Evolutionary conservation across 192 early-diverging fungal species (phyloP).

Genomic region (Gonapodya prolifera): DNA sequence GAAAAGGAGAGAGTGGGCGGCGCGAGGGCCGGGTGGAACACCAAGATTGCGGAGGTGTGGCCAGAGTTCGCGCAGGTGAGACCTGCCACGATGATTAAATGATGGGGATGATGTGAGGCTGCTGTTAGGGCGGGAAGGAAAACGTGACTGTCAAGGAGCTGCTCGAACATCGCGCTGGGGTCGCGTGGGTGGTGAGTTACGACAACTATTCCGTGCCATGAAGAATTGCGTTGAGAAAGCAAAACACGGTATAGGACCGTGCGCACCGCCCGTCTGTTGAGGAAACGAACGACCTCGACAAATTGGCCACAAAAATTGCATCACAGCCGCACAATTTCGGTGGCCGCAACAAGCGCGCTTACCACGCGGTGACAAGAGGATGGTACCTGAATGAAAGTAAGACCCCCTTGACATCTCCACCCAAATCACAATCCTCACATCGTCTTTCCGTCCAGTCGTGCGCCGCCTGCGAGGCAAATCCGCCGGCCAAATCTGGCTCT

Average conservation of each 20-base stretch:
- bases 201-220: too few relatives aligned
- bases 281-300: slow-evolving; percentile 31
- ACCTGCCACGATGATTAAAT: slow-evolving; percentile 35
- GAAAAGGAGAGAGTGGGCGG: too few relatives aligned
- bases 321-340: slow-evolving; percentile 49
- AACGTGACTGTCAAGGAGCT: slow-evolving; percentile 47
- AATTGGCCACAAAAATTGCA: slow-evolving; percentile 33
- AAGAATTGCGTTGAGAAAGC: too few relatives aligned
- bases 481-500: slow-evolving; percentile 35
- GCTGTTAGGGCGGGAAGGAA: slow-evolving; percentile 52
- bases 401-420: too few relatives aligned
- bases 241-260: too few relatives aligned
- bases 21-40: too few relatives aligned
- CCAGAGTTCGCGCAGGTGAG: slow-evolving; percentile 31
- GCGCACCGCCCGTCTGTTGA: slow-evolving; percentile 22
- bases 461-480: slow-evolving; percentile 36
- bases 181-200: slow-evolving; percentile 44
- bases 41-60: too few relatives aligned
- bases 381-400: slow-evolving; percentile 64
- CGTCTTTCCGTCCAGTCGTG: too few relatives aligned
- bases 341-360: too few relatives aligned
- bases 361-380: slow-evolving; percentile 35
- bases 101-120: slow-evolving; percentile 55
- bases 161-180: slow-evolving; percentile 51
- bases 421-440: too few relatives aligned